Base-by-base conservation (phyloP, 2,329 filamentous ascomycete species). In the Pseudogymnoascus sp. region DNA sequence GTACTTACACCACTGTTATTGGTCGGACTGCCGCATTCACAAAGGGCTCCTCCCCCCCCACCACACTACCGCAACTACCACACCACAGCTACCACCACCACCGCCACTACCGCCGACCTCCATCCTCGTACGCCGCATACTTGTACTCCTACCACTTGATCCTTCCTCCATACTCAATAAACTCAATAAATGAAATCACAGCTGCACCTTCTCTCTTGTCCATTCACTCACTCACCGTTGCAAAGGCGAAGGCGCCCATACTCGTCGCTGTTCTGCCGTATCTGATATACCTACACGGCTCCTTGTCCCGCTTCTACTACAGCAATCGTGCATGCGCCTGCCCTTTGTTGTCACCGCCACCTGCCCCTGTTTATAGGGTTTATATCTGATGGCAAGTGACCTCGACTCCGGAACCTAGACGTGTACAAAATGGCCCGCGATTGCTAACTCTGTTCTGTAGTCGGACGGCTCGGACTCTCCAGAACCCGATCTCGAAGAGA, bases 301-400 rank as follows among this genome's bases (percentile, higher is more conserved):
- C 26, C 6, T 13, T 31, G 47, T 16, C n/a, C 47, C 26, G 47
- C 47, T 10, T 31, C 47, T 19, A 7, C 8, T 7, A 19, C 47
- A 19, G n/a, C 26, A 56, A 56, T 56, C 29, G 47, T 56, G 26
- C 29, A 40, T 56, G 33, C 40, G 16, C 33, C 26, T 64, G 42
- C 47, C 29, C 37, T 31, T 40, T 37, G n/a, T 26, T 62, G 29
- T 33, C 59, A 61, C 50, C 50, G 40, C 56, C 60, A 47, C 63
- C 44, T 59, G 26, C 31, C 21, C 63, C 61, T 21, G 26, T 70
- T 67, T 66, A 64, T 65, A 62, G 69, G 69, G 64, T 53, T 62
- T 68, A 24, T 65, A 65, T 62, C 67, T 69, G 62, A 72, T 72
- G 70, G 70, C 71, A 50, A 64, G 64, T 42, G 59, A 62, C 21